Conservation (phyloP, 2,329 filamentous ascomycete genomes). For the Colletotrichum nymphaeae region DNA sequence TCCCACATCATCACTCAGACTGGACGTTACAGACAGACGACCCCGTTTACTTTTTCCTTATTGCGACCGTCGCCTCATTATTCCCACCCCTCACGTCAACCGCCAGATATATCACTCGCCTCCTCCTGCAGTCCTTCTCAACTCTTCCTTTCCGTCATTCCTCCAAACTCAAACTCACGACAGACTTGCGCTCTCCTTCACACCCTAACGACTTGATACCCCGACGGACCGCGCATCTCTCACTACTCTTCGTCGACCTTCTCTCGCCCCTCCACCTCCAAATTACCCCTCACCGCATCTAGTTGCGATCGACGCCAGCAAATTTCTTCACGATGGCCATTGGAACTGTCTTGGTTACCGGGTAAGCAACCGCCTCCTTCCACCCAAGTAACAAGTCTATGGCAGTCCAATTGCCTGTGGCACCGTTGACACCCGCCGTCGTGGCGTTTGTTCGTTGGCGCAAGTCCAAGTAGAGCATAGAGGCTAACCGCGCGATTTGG, state of each 20-base stretch:
- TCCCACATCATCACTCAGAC: constrained; percentile 21
- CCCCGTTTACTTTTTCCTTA: constrained; percentile 22
- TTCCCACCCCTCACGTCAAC: constrained; percentile 1
- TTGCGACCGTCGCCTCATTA: constrained; percentile 31
- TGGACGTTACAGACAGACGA: constrained; percentile 35
- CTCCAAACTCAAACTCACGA: not conserved
- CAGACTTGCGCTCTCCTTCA: not conserved
- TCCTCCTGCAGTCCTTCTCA: not conserved
- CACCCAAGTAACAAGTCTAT: no score
- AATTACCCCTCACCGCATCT: constrained; percentile 18
- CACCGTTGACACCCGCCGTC: not conserved
- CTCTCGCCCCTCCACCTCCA: not conserved
- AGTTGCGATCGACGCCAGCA: constrained; percentile 23
- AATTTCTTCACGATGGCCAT: constrained; percentile 71
- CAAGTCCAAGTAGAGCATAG: not conserved
- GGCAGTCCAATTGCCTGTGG: not conserved
- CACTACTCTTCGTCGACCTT: not conserved
- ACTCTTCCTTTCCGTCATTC: not conserved
- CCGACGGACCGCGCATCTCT: constrained; percentile 15
- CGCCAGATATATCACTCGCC: constrained; percentile 25
- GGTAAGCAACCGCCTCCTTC: constrained; percentile 68
- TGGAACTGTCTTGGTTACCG: constrained; percentile 91
- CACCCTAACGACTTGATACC: constrained; percentile 35
- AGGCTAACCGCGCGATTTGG: constrained; percentile 21
- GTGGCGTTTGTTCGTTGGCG: constrained; percentile 7